Base-by-base conservation (phyloP, 2,329 filamentous ascomycete species). In the Ampelomyces quisqualis region DNA sequence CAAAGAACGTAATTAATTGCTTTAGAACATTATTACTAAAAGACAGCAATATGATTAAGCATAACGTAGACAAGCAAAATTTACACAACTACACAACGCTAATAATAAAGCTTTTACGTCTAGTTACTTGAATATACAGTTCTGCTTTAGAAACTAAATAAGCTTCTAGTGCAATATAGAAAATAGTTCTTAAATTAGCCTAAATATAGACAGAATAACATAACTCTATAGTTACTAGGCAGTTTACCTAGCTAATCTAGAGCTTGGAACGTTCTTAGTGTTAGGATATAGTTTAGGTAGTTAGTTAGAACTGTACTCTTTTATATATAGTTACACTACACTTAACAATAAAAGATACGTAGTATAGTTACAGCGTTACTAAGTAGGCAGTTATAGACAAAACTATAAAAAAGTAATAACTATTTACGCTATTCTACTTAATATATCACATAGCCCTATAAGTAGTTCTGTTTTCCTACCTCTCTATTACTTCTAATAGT, bases 401-500 rank as follows among this genome's bases (percentile, higher is more conserved):
- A 3, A 24, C 9, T 24, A 7, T 24, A 24, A 24, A n/a, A 24
- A 24, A 24, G 22, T 24, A 24, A n/a, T 10, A 24, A 10, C n/a
- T 24, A 24, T 24, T 24, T 7, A 24, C 9, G 6, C n/a, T 10
- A n/a, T 24, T 10, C 22, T 24, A 24, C 22, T 24, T 7, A 24
- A n/a, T 24, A 7, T 24, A 10, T 24, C 6, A 24, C 22, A 7
- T 24, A 3, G 9, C n/a, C 3, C 22, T 24, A 8, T 24, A 8
- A 3, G 6, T n/a, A 7, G 22, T n/a, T 24, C 6, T 3, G 9
- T 24, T 8, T n/a, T 24, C 6, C 22, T 24, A 7, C 9, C n/a
- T 24, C 11, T 37, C 5, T n/a, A 29, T 34, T 5, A 47, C 24
- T 1, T 40, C 32, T 31, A 46, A 17, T 39, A 52, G 17, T 37